Conservation (phyloP, 2,329 filamentous ascomycete species). For the Dactylellina leptospora region DNA sequence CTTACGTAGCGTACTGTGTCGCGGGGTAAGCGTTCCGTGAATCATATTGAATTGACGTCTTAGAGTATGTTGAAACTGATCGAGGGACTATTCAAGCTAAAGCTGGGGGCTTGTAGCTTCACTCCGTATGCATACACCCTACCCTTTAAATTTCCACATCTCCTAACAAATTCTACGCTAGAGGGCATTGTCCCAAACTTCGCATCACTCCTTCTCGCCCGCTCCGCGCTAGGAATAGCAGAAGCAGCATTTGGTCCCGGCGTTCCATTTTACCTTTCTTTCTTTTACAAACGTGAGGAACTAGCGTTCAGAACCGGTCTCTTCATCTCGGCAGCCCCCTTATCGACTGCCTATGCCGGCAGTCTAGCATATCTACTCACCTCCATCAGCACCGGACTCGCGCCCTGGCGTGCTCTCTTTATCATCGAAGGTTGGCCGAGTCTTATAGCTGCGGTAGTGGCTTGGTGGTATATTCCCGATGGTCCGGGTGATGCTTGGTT, state of each 20-base stretch:
- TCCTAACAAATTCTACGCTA: conserved; percentile 31
- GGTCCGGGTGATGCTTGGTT: conserved; percentile 66
- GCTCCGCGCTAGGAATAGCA: conserved; percentile 69
- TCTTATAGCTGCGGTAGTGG: conserved; percentile 65
- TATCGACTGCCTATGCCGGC: conserved; percentile 82
- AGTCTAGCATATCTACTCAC: conserved; percentile 73
- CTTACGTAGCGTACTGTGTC: conserved; percentile 63
- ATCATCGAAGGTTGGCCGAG: conserved; percentile 73
- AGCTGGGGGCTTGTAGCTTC: conserved; percentile 57
- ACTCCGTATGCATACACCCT: conserved; percentile 54
- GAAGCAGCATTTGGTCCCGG: conserved; percentile 71
- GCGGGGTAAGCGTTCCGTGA: conserved; percentile 53
- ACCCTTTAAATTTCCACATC: neutral
- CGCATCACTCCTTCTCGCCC: conserved; percentile 65
- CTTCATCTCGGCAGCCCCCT: conserved; percentile 79
- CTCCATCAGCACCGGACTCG: conserved; percentile 67
- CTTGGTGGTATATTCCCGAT: conserved; percentile 67
- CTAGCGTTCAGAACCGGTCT: conserved; percentile 84
- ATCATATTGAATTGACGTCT: neutral
- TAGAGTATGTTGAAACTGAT: conserved; percentile 26
- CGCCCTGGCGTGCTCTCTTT: conserved; percentile 73
- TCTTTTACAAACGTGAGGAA: conserved; percentile 74
- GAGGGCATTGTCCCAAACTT: conserved; percentile 57
- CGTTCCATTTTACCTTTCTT: conserved; percentile 71
- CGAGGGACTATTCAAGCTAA: conserved; percentile 49